phyloP scores from a whole-genome alignment of 2,329 filamentous ascomycete genomes.

The Xylariales sp. region DNA sequence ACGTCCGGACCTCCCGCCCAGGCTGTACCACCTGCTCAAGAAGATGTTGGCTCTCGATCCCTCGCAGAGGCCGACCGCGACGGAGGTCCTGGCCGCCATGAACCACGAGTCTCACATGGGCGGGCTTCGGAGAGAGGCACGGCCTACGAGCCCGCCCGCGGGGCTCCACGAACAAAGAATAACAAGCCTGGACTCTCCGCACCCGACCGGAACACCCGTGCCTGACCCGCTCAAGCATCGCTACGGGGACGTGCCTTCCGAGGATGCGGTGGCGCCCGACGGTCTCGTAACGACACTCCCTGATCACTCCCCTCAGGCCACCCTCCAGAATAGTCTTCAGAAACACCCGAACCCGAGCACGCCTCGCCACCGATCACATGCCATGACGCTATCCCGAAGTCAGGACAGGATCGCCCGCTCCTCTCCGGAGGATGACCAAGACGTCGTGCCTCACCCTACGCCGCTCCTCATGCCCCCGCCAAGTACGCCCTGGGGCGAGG shows the following conservation, averaged over 20 bases:
- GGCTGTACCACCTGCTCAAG: conserved; percentile 81
- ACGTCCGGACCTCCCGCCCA: conserved; percentile 77
- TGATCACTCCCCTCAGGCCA: conserved; percentile 23
- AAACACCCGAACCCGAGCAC: conserved; percentile 26
- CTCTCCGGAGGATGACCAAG: conserved; percentile 24
- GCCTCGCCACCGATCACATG: conserved; percentile 26
- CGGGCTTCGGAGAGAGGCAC: conserved; percentile 28
- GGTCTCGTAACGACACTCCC: conserved; percentile 16
- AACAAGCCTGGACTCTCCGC: conserved; percentile 52
- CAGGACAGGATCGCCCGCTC: conserved; percentile 30
- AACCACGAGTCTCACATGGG: conserved; percentile 58
- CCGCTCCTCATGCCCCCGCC: conserved; percentile 49
- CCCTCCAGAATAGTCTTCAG: conserved; percentile 25
- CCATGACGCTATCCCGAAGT: conserved; percentile 37
- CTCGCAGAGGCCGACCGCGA: conserved; percentile 72
- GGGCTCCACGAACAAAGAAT: conserved; percentile 42
- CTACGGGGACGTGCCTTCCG: conserved; percentile 12
- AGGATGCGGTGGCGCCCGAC: conserved; percentile 11
- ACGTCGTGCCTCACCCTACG: conserved; percentile 17
- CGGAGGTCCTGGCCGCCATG: conserved; percentile 77
- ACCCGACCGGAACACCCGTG: conserved; percentile 43
- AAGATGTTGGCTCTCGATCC: conserved; percentile 75
- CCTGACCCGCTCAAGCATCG: conserved; percentile 31
- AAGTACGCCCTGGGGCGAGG: conserved; percentile 27
- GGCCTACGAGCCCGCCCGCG: conserved; percentile 32